phyloP scores from a whole-genome alignment of 2,329 filamentous ascomycete species.

The Xylariaceae sp. region DNA sequence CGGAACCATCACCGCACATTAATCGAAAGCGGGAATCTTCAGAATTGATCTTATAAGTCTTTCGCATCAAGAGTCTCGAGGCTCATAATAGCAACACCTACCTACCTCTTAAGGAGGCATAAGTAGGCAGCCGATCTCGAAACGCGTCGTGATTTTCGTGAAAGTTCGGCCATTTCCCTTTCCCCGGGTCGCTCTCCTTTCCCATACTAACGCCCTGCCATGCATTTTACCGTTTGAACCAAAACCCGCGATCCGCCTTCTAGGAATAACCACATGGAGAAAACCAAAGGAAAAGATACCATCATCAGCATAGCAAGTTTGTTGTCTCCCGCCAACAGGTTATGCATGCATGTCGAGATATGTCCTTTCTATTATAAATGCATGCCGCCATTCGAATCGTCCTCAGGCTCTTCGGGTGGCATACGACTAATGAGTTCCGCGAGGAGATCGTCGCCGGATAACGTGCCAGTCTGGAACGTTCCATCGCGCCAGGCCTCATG shows the following conservation, averaged over 20 bases:
- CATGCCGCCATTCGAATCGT: constrained; percentile 51
- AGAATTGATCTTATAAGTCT: background rate
- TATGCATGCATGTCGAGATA: background rate
- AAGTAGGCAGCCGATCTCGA: background rate
- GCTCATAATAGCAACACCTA: background rate
- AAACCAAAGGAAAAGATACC: background rate
- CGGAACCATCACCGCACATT: background rate
- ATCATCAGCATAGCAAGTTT: background rate
- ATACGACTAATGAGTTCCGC: constrained; percentile 52
- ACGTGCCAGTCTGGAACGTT: constrained; percentile 56
- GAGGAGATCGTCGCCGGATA: constrained; percentile 54
- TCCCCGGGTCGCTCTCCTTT: background rate
- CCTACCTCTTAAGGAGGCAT: background rate
- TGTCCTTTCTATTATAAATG: constrained; percentile 45
- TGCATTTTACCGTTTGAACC: constrained; percentile 7
- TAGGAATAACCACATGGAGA: background rate
- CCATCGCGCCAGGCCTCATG: constrained; percentile 55
- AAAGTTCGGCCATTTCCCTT: background rate
- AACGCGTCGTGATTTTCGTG: background rate
- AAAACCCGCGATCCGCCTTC: background rate
- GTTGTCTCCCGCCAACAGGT: background rate
- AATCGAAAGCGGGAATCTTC: background rate
- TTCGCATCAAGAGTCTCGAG: background rate
- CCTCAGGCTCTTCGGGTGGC: constrained; percentile 40
- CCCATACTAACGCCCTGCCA: constrained; percentile 13